These are phyloP conservation scores for Boletellus sp. DNA, from an alignment of 768 basidiomycete species.

Conservation along the genomic window DNA sequence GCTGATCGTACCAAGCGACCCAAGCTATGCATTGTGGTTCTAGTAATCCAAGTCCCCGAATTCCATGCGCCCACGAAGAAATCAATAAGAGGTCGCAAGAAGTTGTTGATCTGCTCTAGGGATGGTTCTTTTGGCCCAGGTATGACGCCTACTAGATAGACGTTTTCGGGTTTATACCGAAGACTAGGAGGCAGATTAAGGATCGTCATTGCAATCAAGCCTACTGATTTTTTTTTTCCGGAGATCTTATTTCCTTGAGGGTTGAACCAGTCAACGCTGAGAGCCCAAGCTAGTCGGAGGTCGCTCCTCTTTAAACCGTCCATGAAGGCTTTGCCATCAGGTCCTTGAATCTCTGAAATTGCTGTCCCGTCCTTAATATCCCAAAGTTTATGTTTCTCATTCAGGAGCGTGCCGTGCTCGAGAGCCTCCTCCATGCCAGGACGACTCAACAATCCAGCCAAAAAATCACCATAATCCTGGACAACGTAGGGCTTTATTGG, in stretches of 20 bases:
- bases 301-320: neutral
- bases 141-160: neutral
- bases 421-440: neutral
- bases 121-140: neutral
- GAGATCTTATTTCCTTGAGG: too few species aligned
- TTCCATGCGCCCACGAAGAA: neutral
- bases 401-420: neutral
- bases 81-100: neutral
- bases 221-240: neutral
- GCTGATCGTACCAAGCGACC: neutral
- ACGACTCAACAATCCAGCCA: neutral
- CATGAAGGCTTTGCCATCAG: neutral
- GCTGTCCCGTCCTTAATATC: neutral
- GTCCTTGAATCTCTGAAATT: neutral
- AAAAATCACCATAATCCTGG: neutral
- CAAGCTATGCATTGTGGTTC: neutral
- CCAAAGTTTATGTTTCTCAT: neutral
- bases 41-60: too few species aligned
- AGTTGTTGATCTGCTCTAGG: neutral
- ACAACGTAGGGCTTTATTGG: neutral
- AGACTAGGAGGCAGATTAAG: neutral
- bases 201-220: neutral
- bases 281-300: neutral
- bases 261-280: too few species aligned
- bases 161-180: neutral